Base-by-base conservation (phyloP, 1,139 yeast genomes). In the Saccharomycopsis crataegensis region DNA sequence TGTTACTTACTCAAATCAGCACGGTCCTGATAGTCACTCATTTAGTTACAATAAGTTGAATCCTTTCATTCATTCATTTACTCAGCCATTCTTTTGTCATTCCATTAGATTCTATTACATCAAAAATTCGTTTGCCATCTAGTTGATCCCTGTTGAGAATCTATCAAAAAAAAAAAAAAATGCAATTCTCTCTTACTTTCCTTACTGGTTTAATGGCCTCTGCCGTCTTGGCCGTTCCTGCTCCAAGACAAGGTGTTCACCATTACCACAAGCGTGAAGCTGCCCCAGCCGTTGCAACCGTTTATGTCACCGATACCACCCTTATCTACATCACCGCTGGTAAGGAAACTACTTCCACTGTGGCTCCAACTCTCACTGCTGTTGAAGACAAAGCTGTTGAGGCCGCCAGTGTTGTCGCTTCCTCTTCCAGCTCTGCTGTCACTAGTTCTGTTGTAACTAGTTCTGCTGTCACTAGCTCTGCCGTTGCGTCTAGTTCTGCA, bases 301-400 rank as follows among this genome's bases (percentile, higher is more conserved):
- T 46, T 16, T 32, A 48, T 61, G 78, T 77, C 54, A 79, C 80
- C 57, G 70, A 74, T 57, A 75, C 79, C 49, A 72, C 72, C 56
- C 70, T 80, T 56, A 84, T 82, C 59, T 66, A 66, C 57, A 75
- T 74, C 60, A 67, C 62, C 48, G 56, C 69, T 51, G 78, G 76
- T 40, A 59, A 54, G 59, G 28, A 22, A 4, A 4, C 63, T 16
- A 53, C 61, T 41, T 47, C 59, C 36, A 51, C 60, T 28, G 52
- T 59, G 36, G 41, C 51, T 17, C 12, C 28, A 22, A 22, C 45
- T 43, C 17, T 8, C 9, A 43, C 32, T 22, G 37, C 38, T 28
- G 36, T 14, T 43, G 33, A 14, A 14, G 17, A 43, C 8, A 43
- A 17, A 3, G 33, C 33, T 22, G 33, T 43, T 17, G 32, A 6